A percentile compares a stretch with the other conserved stretches of the same genome.
Conservation (phyloP, 257 asterid genomes). For the Solanum pimpinellifolium region DNA sequence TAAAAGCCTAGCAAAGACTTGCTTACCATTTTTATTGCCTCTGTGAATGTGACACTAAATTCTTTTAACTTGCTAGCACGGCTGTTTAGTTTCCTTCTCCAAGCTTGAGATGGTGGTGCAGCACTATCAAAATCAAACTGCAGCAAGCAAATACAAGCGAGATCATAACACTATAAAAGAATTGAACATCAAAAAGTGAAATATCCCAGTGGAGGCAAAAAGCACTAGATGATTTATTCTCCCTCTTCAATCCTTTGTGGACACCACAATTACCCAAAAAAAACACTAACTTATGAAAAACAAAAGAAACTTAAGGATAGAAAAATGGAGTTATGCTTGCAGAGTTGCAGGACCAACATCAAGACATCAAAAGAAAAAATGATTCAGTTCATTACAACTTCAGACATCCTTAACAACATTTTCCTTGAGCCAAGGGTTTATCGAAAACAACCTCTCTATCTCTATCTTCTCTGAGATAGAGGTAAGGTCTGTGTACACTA, state of each 20-base stretch:
- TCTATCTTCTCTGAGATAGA: not conserved
- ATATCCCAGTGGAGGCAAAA: not conserved
- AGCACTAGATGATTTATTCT: not conserved
- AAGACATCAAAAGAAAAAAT: not conserved
- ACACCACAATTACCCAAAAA: not conserved
- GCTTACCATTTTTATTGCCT: conserved; percentile 88
- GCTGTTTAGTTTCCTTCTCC: conserved; percentile 85
- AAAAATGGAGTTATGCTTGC: not conserved
- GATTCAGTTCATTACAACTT: not conserved
- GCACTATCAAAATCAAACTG: conserved; percentile 90
- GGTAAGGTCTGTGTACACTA: not conserved
- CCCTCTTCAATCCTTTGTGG: not conserved
- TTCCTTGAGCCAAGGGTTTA: not conserved
- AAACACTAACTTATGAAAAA: not conserved
- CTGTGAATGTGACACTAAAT: conserved; percentile 81
- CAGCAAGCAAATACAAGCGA: conserved; percentile 6
- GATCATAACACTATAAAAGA: not conserved
- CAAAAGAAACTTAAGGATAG: not conserved
- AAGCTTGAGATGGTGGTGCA: conserved; percentile 88
- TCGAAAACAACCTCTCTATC: not conserved
- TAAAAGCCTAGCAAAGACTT: not conserved
- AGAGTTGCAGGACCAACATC: not conserved
- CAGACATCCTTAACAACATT: not conserved
- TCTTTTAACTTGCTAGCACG: conserved; percentile 85
- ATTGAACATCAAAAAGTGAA: not conserved